Conservation (phyloP, 1,284 basidiomycete genomes). For the Rhizoctonia solani region DNA sequence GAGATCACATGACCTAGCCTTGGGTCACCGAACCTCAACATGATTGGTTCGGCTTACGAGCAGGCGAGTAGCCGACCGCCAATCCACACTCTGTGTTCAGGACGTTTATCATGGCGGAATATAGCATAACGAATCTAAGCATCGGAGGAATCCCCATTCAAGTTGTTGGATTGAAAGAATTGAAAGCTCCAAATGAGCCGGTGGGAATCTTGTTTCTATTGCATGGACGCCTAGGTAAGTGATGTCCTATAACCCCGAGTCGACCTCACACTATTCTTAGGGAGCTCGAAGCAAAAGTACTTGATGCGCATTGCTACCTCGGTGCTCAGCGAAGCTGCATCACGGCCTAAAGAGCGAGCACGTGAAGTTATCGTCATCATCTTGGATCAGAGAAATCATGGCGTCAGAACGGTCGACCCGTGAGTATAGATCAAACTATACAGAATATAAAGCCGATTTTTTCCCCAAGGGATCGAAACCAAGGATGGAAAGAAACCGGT, state of each 20-base stretch:
- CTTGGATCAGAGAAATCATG: slow-evolving; percentile 51
- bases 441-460: background rate
- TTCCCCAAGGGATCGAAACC: slow-evolving; percentile 42
- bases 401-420: slow-evolving; percentile 43
- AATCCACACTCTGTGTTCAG: background rate
- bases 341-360: slow-evolving; percentile 2
- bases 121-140: background rate
- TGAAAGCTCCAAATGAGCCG: background rate
- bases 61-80: too few relatives aligned
- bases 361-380: slow-evolving; percentile 11
- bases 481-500: slow-evolving; percentile 43
- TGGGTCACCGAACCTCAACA: too few relatives aligned
- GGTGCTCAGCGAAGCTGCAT: background rate
- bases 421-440: background rate
- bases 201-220: slow-evolving; percentile 27
- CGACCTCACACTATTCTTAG: background rate
- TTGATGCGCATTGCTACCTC: background rate
- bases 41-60: too few relatives aligned
- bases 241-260: background rate
- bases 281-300: slow-evolving; percentile 5
- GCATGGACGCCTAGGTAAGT: slow-evolving; percentile 17
- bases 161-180: slow-evolving; percentile 7
- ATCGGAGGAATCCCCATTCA: slow-evolving; percentile 24
- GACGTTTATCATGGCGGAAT: background rate
- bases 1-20: too few relatives aligned